These are phyloP conservation scores for Iris macrosiphon DNA, from an alignment of 106 monocot genomes.

Conservation along the genomic window DNA sequence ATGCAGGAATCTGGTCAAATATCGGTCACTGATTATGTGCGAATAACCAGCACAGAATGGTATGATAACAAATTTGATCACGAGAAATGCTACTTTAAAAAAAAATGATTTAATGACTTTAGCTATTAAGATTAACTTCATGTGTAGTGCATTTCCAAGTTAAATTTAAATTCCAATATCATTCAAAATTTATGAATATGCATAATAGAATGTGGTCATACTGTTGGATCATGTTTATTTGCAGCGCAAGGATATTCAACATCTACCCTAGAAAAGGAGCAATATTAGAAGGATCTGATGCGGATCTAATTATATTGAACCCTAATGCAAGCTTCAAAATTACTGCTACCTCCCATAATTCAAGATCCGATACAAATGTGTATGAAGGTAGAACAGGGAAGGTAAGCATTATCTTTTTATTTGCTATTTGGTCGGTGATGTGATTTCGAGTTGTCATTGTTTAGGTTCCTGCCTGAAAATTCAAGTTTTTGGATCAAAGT, in stretches of 20 bases:
- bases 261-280: constrained; percentile 96
- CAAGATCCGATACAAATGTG: constrained; percentile 89
- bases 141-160: no score
- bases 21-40: constrained; percentile 80
- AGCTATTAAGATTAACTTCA: no score
- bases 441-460: not conserved
- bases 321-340: constrained; percentile 77
- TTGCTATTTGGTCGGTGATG: no score
- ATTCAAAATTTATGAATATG: no score
- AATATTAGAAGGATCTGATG: constrained; percentile 92
- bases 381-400: constrained; percentile 88
- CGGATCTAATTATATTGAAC: constrained; percentile 90
- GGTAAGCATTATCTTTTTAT: constrained; percentile 32
- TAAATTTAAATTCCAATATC: no score
- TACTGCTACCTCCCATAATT: constrained; percentile 68
- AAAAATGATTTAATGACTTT: no score
- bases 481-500: not conserved
- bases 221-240: not conserved
- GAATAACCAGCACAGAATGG: constrained; percentile 97
- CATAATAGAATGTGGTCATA: not conserved
- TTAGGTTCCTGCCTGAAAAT: not conserved
- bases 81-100: no score
- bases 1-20: constrained; percentile 91
- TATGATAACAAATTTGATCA: constrained; percentile 31
- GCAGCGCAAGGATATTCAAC: constrained; percentile 92